Evolutionary conservation across 2,329 filamentous ascomycete genomes (phyloP).

Genomic region (Fusarium sp.): DNA sequence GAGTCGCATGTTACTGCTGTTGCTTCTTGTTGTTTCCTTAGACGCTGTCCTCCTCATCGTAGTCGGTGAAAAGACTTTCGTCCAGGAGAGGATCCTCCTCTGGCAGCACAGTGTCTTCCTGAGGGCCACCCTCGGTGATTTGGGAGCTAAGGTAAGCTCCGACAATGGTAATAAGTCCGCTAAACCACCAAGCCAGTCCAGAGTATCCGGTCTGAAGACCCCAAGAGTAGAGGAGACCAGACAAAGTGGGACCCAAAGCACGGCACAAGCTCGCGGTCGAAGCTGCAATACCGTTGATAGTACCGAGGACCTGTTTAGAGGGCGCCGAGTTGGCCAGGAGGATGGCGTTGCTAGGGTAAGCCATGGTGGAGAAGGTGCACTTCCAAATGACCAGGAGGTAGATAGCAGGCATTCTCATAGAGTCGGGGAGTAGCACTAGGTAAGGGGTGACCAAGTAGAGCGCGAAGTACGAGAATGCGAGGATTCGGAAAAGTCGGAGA

Average conservation of each 20-base stretch:
- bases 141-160: slow-evolving; percentile 81
- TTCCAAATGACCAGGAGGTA: slow-evolving; percentile 88
- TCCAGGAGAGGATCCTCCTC: slow-evolving; percentile 56
- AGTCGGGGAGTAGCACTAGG: slow-evolving; percentile 82
- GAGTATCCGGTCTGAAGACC: slow-evolving; percentile 86
- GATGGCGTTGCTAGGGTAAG: slow-evolving; percentile 91
- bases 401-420: slow-evolving; percentile 78
- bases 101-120: slow-evolving; percentile 55
- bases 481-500: slow-evolving; percentile 83
- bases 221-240: slow-evolving; percentile 84
- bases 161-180: slow-evolving; percentile 77
- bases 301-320: slow-evolving; percentile 85
- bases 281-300: slow-evolving; percentile 91
- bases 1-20: slow-evolving; percentile 24
- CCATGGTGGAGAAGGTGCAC: slow-evolving; percentile 90
- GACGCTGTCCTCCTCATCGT: slow-evolving; percentile 51
- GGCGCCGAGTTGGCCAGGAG: slow-evolving; percentile 90
- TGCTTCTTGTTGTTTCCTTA: slow-evolving; percentile 33
- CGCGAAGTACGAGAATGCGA: slow-evolving; percentile 85
- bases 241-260: slow-evolving; percentile 88
- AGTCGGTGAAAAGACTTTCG: slow-evolving; percentile 49
- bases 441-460: slow-evolving; percentile 92
- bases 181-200: slow-evolving; percentile 94
- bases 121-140: slow-evolving; percentile 74
- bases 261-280: slow-evolving; percentile 91